Percentiles rank a stretch among this genome's conserved stretches.
Conservation (phyloP, 805 yeast species). For the Cyberlindnera mrakii region DNA sequence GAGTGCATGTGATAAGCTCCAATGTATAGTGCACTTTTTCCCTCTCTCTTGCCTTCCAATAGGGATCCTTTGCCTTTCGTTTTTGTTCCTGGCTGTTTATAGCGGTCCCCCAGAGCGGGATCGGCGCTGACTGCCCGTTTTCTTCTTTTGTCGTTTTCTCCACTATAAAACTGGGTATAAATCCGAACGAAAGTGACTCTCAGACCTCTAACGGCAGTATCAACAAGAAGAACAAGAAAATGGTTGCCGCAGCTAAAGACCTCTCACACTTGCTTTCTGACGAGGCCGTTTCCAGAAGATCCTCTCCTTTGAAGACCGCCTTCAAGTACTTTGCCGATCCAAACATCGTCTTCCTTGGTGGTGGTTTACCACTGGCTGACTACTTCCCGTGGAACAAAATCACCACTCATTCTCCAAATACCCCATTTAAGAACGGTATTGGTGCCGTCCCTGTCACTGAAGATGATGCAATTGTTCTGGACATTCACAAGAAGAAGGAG, state of each 20-base stretch:
- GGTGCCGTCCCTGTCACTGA: constrained; percentile 46
- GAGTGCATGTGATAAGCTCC: too few species aligned
- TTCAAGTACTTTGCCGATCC: constrained; percentile 73
- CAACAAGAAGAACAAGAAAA: neutral
- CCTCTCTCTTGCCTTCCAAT: too few species aligned
- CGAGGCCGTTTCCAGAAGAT: constrained; percentile 70
- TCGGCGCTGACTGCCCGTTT: too few species aligned
- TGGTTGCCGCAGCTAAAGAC: constrained; percentile 51
- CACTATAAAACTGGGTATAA: too few species aligned
- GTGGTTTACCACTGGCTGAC: constrained; percentile 88
- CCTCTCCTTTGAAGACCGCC: constrained; percentile 79
- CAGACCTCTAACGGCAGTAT: neutral
- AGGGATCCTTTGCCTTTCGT: too few species aligned
- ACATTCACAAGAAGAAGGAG: constrained; percentile 36
- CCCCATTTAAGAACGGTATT: constrained; percentile 77
- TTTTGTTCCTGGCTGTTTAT: too few species aligned
- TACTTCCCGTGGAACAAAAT: constrained; percentile 89
- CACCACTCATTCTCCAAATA: constrained; percentile 63
- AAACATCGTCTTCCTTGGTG: constrained; percentile 82
- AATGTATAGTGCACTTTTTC: too few species aligned
- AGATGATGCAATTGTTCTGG: constrained; percentile 29
- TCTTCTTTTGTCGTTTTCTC: too few species aligned
- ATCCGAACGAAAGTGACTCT: too few species aligned
- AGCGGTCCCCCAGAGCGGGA: too few species aligned
- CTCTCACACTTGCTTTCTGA: constrained; percentile 67